phyloP scores from a whole-genome alignment of 345 rosid genomes.

The Bruguiera parviflora region DNA sequence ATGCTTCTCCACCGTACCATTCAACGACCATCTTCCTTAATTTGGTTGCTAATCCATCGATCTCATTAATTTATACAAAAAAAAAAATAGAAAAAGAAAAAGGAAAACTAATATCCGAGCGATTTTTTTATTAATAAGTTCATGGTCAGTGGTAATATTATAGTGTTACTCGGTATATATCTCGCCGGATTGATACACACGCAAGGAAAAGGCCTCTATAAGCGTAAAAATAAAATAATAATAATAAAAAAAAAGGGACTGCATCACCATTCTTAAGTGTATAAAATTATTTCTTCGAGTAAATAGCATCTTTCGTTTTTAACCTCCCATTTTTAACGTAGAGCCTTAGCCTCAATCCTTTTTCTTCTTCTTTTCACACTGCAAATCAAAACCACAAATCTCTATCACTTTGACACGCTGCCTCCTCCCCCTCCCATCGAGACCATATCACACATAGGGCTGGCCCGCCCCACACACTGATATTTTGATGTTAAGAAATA shows the following conservation, averaged over 20 bases:
- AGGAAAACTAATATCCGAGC: neutral
- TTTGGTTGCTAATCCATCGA: conserved; percentile 38
- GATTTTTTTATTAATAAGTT: neutral
- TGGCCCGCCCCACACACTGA: conserved; percentile 18
- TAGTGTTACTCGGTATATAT: neutral
- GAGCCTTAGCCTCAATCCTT: neutral
- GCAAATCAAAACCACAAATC: conserved; percentile 29
- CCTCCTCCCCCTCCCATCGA: neutral
- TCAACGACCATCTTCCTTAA: conserved; percentile 48
- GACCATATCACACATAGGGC: neutral
- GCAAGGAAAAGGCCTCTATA: too few relatives aligned
- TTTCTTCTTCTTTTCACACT: conserved; percentile 30
- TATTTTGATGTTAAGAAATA: conserved; percentile 8
- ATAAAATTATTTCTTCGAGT: too few relatives aligned
- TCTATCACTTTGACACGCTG: conserved; percentile 28
- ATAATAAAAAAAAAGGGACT: too few relatives aligned
- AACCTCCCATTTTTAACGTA: neutral
- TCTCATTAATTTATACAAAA: conserved; percentile 18
- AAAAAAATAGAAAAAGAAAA: neutral
- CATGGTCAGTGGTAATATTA: neutral
- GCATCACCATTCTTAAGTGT: too few relatives aligned
- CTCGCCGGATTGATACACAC: too few relatives aligned
- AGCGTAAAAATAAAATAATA: too few relatives aligned
- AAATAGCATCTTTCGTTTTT: too few relatives aligned
- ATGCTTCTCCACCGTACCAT: conserved; percentile 27